Base-by-base conservation (phyloP, 108 stramenopile genomes). In the Cyclotella baltica region DNA sequence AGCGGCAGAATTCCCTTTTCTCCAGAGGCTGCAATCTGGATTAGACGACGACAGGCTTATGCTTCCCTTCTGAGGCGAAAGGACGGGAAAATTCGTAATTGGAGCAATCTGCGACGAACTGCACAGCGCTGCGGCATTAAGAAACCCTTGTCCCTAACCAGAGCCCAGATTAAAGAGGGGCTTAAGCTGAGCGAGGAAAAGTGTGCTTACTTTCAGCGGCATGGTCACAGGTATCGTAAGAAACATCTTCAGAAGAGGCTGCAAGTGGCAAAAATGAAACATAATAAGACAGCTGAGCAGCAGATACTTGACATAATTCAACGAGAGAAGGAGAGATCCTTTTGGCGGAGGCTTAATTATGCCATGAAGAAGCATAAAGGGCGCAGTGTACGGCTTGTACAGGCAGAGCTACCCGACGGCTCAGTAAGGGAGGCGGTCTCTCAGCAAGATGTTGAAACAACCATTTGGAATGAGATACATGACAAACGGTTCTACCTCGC, bases 221-320 rank as follows among this genome's bases (percentile, higher is more conserved):
- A 77, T 22, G 68, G 76, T 3, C 47, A 55, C 11, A 1, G 1
- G 23, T 61, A 78, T 29, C 77, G 62, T 29, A 36, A 25, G 37
- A 61, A 36, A 38, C 69, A 70, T 27, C 70, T 78, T 20, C 30
- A 38, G 20, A 28, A 53, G 0, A 16, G 62, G 2, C 53, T 67
- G 4, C 48, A 43, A 31, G 67, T 47, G 35, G 77, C 77, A 15
- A 4, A 34, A 25, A 34, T 22, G 16, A 50, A 61, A 28, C 22
- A 38, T 11, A 28, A 70, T 30, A 33, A 63, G 22, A 70, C 10
- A 2, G 69, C 70, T 1, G 68, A 58, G 28, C 19, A 16, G 6
- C 34, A 47, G 36, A 78, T 78, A 0, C 70, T 70, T 6, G 77
- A 50, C 0, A 78, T 78, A n/a, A 73, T 80, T 40, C 11, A 37